Percentiles rank a stretch among this genome's conserved stretches.
Evolutionary conservation across 75 land plant species (phyloP).

Genomic region (Sequoiadendron giganteum): DNA sequence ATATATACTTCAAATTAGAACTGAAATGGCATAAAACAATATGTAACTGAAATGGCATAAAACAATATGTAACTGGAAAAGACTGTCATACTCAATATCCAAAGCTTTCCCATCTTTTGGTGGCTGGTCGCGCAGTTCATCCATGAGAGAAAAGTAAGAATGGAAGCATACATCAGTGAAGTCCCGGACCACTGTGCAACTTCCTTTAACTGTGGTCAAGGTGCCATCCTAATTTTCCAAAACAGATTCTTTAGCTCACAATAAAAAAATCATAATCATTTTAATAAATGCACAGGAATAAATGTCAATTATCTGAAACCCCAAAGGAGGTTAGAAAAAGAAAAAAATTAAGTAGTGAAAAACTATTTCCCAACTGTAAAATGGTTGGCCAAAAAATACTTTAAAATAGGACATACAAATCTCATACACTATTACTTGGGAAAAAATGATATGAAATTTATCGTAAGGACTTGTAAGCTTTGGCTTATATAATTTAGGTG

Average conservation of each 20-base stretch:
- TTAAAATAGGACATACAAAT: neutral
- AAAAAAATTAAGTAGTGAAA: neutral
- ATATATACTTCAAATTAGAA: constrained; percentile 2
- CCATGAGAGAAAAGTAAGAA: constrained; percentile 79
- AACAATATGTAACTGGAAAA: neutral
- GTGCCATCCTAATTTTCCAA: constrained; percentile 69
- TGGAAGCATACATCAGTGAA: constrained; percentile 86
- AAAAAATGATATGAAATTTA: neutral
- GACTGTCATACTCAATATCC: constrained; percentile 61
- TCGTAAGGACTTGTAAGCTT: neutral
- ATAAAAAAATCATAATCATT: neutral
- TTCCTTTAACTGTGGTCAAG: constrained; percentile 55
- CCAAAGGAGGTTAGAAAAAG: neutral
- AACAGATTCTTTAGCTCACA: neutral
- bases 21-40: neutral
- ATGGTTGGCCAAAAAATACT: neutral
- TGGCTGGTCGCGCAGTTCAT: constrained; percentile 58
- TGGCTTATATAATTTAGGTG: neutral
- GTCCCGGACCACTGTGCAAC: constrained; percentile 81
- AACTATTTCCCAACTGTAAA: neutral
- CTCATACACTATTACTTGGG: neutral
- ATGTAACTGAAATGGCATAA: neutral
- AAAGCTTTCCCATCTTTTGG: constrained; percentile 53
- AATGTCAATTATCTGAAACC: neutral
- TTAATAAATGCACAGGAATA: neutral